These are phyloP conservation scores for Cladosporium cucumerinum DNA, from an alignment of 2,329 filamentous ascomycete species.

Conservation along the genomic window DNA sequence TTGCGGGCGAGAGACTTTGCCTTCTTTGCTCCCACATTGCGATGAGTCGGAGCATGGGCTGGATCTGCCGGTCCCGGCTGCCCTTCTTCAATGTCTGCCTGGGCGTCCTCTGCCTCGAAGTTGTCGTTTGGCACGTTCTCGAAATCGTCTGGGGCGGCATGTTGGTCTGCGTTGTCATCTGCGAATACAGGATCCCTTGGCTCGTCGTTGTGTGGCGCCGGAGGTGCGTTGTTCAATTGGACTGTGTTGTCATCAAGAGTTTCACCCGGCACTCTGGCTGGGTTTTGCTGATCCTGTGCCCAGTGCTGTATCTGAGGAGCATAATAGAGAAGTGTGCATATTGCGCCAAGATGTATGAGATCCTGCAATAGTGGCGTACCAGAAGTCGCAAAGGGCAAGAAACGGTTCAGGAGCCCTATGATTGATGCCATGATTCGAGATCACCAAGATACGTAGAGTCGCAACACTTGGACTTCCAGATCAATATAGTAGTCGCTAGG, in stretches of 20 bases:
- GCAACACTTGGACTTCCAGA: not conserved
- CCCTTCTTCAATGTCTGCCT: conserved; percentile 4
- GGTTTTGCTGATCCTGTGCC: conserved; percentile 24
- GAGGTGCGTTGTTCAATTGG: not conserved
- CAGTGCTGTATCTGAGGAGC: conserved; percentile 45
- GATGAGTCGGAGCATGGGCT: conserved; percentile 18
- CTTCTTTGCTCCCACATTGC: conserved; percentile 48
- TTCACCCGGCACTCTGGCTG: not conserved
- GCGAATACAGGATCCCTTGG: conserved; percentile 13
- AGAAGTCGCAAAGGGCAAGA: conserved; percentile 48
- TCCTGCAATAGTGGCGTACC: conserved; percentile 47
- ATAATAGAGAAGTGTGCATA: conserved; percentile 46
- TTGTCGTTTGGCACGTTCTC: conserved; percentile 16
- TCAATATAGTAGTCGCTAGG: not conserved
- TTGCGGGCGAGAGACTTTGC: conserved; percentile 46
- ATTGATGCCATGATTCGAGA: conserved; percentile 26
- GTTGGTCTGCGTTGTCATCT: conserved; percentile 8
- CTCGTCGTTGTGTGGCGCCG: not conserved
- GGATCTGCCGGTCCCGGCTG: conserved; percentile 35
- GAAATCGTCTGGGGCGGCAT: not conserved
- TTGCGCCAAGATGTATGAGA: conserved; percentile 43
- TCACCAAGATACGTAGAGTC: not conserved
- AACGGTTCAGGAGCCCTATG: conserved; percentile 36
- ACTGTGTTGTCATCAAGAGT: not conserved
- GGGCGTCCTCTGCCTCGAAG: conserved; percentile 4